Conservation (phyloP, 768 basidiomycete species). For the Udeniomyces megalosporus region DNA sequence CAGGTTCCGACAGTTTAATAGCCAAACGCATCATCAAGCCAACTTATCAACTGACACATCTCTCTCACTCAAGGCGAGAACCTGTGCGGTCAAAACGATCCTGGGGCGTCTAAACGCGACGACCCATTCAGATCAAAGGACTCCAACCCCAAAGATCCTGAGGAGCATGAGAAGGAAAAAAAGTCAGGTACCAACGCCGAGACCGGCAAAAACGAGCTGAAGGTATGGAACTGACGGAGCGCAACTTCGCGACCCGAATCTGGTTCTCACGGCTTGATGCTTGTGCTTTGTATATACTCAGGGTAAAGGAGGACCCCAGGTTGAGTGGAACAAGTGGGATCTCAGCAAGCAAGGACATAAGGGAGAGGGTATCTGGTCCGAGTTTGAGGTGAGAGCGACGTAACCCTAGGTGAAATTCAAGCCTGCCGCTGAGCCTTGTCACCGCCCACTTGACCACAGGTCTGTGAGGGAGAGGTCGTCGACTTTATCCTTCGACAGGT, state of each 20-base stretch:
- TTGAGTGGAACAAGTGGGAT: slow-evolving; percentile 44
- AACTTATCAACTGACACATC: too few relatives aligned
- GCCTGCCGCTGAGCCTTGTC: not conserved
- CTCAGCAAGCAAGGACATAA: slow-evolving; percentile 49
- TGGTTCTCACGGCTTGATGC: not conserved
- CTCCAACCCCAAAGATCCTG: slow-evolving; percentile 31
- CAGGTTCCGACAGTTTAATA: too few relatives aligned
- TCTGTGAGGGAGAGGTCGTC: slow-evolving; percentile 75
- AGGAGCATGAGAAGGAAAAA: too few relatives aligned
- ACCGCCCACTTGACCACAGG: slow-evolving; percentile 5
- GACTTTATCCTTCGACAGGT: slow-evolving; percentile 34
- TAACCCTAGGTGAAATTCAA: too few relatives aligned
- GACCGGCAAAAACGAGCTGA: not conserved
- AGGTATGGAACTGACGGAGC: too few relatives aligned
- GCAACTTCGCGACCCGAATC: not conserved
- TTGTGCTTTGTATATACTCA: too few relatives aligned
- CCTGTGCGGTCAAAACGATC: slow-evolving; percentile 12
- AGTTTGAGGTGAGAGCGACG: slow-evolving; percentile 39
- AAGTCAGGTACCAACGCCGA: too few relatives aligned
- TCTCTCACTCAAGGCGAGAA: too few relatives aligned
- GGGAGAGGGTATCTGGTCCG: slow-evolving; percentile 45
- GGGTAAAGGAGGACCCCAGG: slow-evolving; percentile 25
- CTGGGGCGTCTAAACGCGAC: not conserved
- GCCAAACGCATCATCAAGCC: too few relatives aligned
- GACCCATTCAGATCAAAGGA: slow-evolving; percentile 40